Evolutionary conservation across 2,329 filamentous ascomycete species (phyloP), one percentile per base, ranked within the genome.

Genomic region (Westerdykella aurantiaca): DNA sequence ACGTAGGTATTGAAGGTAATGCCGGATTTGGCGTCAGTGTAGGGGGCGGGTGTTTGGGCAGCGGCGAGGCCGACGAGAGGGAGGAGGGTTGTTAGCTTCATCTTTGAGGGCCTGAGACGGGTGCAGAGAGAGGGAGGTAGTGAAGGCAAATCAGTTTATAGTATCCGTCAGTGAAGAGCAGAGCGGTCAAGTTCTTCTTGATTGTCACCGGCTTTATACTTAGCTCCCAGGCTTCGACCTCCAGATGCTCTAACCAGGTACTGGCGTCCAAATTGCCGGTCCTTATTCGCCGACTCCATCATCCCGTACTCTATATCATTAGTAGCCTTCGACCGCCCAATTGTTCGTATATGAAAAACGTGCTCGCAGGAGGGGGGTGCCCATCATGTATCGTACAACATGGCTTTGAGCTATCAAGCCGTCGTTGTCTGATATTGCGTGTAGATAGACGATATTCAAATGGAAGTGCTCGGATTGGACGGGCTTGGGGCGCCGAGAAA

Each of bases 1-100:
- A 63, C 34, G 40, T 53, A 53, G 17, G 46, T 43, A 37, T 52
- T 54, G 51, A 62, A 60, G 2, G 57, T 55, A 31, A 62, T 60
- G 17, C 55, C 53, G 5, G 57, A 58, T 23, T 59, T 60, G 18
- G 50, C 34, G 46, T 62, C 57, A 2, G 56, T 62, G 44, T 60
- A 60, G 2, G 57, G 48, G 2, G 49, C 44, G 16, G 58, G 44
- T n/a, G 52, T 51, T 39, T 55, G 52, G 2, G 56, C 52, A 5
- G 46, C 40, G 3, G 51, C 31, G 31, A 57, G 40, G 2, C 49
- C 35, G 38, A 37, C 25, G 38, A 37, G 42, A 14, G 46, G 39
- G 23, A 58, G 29, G 6, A 56, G 31, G 29, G 44, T 41, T 3
- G 47, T 45, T 11, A 57, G 21, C 48, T 55, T 61, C 58, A 60